Evolutionary conservation across 2,329 filamentous ascomycete species (phyloP).

Genomic region (Curvularia lunata): DNA sequence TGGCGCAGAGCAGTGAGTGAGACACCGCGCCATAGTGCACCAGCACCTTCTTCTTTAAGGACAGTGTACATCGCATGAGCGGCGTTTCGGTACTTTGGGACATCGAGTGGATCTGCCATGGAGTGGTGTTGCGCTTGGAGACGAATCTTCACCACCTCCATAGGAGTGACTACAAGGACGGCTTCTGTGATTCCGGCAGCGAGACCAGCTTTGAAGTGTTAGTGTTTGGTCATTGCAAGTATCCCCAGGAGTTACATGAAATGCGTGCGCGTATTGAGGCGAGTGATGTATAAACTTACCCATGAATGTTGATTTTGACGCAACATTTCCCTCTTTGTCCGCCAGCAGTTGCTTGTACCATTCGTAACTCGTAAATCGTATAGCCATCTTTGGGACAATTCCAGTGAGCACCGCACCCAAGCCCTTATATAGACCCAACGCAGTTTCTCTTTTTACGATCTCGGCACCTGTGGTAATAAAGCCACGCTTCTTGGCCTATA

Average conservation of each 20-base stretch:
- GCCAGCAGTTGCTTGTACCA: slow-evolving; percentile 87
- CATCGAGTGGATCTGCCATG: slow-evolving; percentile 93
- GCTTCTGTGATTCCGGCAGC: slow-evolving; percentile 95
- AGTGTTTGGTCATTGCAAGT: slow-evolving; percentile 10
- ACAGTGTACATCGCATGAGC: slow-evolving; percentile 85
- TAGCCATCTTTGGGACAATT: slow-evolving; percentile 99
- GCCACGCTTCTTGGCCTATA: slow-evolving; percentile 74
- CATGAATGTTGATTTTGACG: slow-evolving; percentile 74
- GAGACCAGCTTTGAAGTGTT: slow-evolving; percentile 70
- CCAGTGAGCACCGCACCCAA: slow-evolving; percentile 95
- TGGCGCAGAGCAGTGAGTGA: slow-evolving; percentile 91
- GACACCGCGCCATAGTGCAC: slow-evolving; percentile 90
- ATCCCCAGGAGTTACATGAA: not conserved
- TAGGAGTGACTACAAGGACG: slow-evolving; percentile 93
- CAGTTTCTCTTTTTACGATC: slow-evolving; percentile 89
- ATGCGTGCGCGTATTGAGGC: not conserved
- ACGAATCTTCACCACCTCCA: slow-evolving; percentile 99
- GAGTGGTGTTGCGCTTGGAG: slow-evolving; percentile 97
- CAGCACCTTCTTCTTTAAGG: slow-evolving; percentile 85
- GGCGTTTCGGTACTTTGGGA: slow-evolving; percentile 97
- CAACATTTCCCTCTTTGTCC: slow-evolving; percentile 69
- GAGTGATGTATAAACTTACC: slow-evolving; percentile 55
- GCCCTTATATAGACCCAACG: slow-evolving; percentile 94
- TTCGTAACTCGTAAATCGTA: slow-evolving; percentile 97
- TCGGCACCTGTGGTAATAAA: slow-evolving; percentile 86